Evolutionary conservation across 2,329 filamentous ascomycete genomes (phyloP).

Genomic region (Helicocarpus griseus): DNA sequence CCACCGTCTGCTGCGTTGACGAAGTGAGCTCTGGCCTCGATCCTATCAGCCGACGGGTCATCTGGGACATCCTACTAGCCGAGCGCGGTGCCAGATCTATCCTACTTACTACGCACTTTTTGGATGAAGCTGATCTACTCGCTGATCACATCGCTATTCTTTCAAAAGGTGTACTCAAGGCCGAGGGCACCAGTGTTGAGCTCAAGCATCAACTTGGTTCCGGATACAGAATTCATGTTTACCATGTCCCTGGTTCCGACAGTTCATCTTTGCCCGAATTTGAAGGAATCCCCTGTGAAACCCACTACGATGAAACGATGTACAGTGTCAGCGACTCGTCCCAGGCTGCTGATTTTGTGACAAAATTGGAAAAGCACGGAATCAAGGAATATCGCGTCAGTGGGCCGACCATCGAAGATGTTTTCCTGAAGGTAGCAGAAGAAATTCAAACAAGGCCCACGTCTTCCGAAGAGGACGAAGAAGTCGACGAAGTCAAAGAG

Average conservation of each 20-base stretch:
- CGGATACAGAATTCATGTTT: conserved; percentile 73
- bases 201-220: conserved; percentile 74
- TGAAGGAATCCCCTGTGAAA: conserved; percentile 46
- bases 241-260: conserved; percentile 44
- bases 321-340: conserved; percentile 62
- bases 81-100: conserved; percentile 76
- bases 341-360: conserved; percentile 62
- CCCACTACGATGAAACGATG: conserved; percentile 59
- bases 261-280: conserved; percentile 38
- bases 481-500: conserved; percentile 8
- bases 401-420: conserved; percentile 84
- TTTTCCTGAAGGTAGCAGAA: conserved; percentile 77
- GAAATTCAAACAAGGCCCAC: conserved; percentile 46
- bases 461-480: background rate
- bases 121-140: conserved; percentile 85
- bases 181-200: conserved; percentile 73
- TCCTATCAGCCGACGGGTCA: conserved; percentile 74
- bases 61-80: conserved; percentile 86
- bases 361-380: conserved; percentile 54
- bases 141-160: conserved; percentile 83
- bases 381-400: conserved; percentile 74
- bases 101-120: conserved; percentile 82
- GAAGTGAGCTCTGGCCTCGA: conserved; percentile 86
- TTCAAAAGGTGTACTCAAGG: conserved; percentile 72
- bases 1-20: conserved; percentile 78